Percentiles rank a stretch among this genome's conserved stretches.
Conservation (phyloP, 805 yeast genomes). For the Nakazawaea ernobii region DNA sequence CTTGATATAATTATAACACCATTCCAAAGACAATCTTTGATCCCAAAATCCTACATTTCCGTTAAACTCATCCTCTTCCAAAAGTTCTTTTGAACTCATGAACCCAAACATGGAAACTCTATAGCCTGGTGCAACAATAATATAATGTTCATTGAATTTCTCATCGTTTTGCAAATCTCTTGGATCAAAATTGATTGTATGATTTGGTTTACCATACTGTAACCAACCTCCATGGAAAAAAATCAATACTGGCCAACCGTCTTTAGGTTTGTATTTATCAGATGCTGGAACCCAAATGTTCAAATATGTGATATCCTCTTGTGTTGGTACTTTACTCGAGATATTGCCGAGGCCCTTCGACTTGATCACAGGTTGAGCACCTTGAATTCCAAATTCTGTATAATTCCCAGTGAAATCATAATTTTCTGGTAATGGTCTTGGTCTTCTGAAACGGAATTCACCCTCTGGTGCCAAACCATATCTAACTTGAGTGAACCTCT, state of each 20-base stretch:
- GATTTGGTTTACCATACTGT: constrained; percentile 28
- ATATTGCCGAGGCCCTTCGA: constrained; percentile 4
- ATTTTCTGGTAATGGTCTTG: constrained; percentile 21
- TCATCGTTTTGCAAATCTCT: constrained; percentile 23
- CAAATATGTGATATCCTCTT: constrained; percentile 29
- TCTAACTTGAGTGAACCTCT: constrained; percentile 27
- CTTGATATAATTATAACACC: constrained; percentile 37
- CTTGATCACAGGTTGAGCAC: constrained; percentile 23
- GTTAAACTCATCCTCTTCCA: constrained; percentile 21
- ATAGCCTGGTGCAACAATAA: constrained; percentile 32
- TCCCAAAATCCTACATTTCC: constrained; percentile 40
- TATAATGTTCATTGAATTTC: constrained; percentile 26
- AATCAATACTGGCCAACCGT: constrained; percentile 30
- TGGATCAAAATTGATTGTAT: constrained; percentile 13
- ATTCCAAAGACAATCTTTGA: constrained; percentile 39
- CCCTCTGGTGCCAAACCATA: constrained; percentile 28
- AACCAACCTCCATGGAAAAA: constrained; percentile 41
- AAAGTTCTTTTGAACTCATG: constrained; percentile 30
- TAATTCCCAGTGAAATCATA: constrained; percentile 28
- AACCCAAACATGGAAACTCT: constrained; percentile 36
- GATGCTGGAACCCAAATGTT: constrained; percentile 34
- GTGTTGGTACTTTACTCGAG: constrained; percentile 7
- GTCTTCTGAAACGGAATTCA: constrained; percentile 27
- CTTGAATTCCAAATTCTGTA: constrained; percentile 19
- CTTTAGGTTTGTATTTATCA: constrained; percentile 5